Evolutionary conservation across 2,329 filamentous ascomycete genomes (phyloP).

Genomic region (Venturia effusa): DNA sequence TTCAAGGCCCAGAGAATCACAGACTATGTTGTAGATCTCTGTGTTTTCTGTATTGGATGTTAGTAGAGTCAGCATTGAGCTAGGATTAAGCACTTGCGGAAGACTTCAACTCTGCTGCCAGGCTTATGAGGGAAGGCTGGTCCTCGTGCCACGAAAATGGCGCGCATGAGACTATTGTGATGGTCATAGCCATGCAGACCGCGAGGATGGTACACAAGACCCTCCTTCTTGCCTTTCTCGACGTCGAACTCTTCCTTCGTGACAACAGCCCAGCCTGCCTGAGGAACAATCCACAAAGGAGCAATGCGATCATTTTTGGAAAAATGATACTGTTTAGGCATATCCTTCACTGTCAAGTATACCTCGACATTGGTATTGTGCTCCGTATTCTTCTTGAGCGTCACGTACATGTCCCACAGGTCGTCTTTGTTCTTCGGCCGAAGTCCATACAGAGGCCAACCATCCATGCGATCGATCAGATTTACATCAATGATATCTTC

Average conservation of each 20-base stretch:
- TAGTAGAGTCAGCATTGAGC: background rate
- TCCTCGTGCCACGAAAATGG: slow-evolving; percentile 85
- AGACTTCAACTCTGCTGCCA: slow-evolving; percentile 67
- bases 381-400: slow-evolving; percentile 41
- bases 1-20: slow-evolving; percentile 67
- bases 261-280: slow-evolving; percentile 87
- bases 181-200: slow-evolving; percentile 94
- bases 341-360: slow-evolving; percentile 74
- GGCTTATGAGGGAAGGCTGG: slow-evolving; percentile 82
- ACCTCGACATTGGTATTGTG: slow-evolving; percentile 67
- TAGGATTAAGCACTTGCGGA: slow-evolving; percentile 52
- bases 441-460: slow-evolving; percentile 87
- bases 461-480: slow-evolving; percentile 75
- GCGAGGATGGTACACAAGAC: slow-evolving; percentile 61
- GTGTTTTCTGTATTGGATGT: slow-evolving; percentile 60
- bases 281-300: slow-evolving; percentile 87
- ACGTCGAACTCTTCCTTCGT: slow-evolving; percentile 70
- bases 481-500: slow-evolving; percentile 75
- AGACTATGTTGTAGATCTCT: slow-evolving; percentile 90
- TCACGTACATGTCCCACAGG: slow-evolving; percentile 55
- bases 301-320: slow-evolving; percentile 80
- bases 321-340: slow-evolving; percentile 92
- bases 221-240: slow-evolving; percentile 51
- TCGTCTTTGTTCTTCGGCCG: slow-evolving; percentile 62
- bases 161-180: slow-evolving; percentile 88